Conservation (phyloP, 257 asterid species). For the Solanum megistacrolobum region DNA sequence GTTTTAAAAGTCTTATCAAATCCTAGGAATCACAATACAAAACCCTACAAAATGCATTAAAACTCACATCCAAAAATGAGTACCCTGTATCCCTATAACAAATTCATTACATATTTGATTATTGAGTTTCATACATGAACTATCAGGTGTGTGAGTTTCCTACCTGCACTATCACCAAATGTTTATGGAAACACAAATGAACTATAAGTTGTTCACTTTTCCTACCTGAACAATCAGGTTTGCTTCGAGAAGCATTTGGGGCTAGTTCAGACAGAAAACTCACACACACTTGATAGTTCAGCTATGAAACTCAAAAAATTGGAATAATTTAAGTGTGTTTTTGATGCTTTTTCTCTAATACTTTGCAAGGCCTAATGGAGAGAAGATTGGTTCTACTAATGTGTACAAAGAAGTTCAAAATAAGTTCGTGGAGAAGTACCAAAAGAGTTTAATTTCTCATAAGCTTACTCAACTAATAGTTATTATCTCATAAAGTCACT, state of each 20-base stretch:
- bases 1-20: not conserved
- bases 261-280: not conserved
- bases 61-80: not conserved
- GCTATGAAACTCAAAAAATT: not conserved
- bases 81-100: not conserved
- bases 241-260: not conserved
- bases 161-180: not conserved
- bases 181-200: not conserved
- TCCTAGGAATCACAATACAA: not conserved
- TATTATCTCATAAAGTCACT: not conserved
- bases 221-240: not conserved
- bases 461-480: not conserved
- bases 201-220: not conserved
- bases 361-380: not conserved
- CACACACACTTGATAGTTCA: not conserved
- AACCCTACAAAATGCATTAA: not conserved
- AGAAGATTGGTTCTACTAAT: not conserved
- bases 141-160: not conserved
- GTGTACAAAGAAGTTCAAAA: not conserved
- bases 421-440: not conserved
- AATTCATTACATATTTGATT: not conserved
- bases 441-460: not conserved
- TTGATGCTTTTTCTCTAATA: not conserved
- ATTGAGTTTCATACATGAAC: not conserved
- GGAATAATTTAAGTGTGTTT: not conserved